Conservation (phyloP, 2,329 filamentous ascomycete species). For the Cladophialophora yegresii region DNA sequence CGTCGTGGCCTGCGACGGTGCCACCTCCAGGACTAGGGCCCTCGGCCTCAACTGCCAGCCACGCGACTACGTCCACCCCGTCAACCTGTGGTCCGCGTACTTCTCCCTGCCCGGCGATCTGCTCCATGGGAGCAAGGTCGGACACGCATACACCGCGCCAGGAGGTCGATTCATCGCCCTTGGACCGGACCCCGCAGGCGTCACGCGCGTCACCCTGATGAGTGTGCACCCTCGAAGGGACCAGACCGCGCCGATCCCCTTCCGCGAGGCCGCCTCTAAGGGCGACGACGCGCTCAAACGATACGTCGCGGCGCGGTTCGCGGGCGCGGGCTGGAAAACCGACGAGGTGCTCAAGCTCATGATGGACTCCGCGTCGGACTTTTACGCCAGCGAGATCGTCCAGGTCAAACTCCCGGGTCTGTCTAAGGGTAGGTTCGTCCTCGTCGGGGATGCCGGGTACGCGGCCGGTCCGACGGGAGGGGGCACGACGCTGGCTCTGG, state of each 20-base stretch:
- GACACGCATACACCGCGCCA: constrained; percentile 14
- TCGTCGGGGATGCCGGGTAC: constrained; percentile 53
- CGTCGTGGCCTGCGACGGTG: constrained; percentile 59
- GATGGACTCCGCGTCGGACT: constrained; percentile 42
- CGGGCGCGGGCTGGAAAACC: constrained; percentile 45
- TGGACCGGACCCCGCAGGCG: constrained; percentile 17
- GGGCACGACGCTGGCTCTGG: constrained; percentile 43
- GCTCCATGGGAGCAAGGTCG: constrained; percentile 34
- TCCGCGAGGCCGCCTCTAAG: constrained; percentile 9
- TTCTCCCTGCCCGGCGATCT: constrained; percentile 37
- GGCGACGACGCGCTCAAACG: constrained; percentile 38
- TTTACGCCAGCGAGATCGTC: constrained; percentile 48
- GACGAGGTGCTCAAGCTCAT: constrained; percentile 43
- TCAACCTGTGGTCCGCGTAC: constrained; percentile 38
- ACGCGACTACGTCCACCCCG: constrained; percentile 30
- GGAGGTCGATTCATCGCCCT: constrained; percentile 31
- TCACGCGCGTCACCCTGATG: constrained; percentile 36
- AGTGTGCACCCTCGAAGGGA: background rate
- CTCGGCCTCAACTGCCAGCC: constrained; percentile 42
- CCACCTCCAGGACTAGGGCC: constrained; percentile 53
- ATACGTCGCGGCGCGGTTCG: constrained; percentile 39
- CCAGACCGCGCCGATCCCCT: background rate
- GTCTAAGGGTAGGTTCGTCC: constrained; percentile 45
- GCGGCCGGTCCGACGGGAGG: constrained; percentile 42
- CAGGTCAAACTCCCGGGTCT: constrained; percentile 44